Base-by-base conservation (phyloP, 2,329 filamentous ascomycete species). In the Verticillium tricorpus region DNA sequence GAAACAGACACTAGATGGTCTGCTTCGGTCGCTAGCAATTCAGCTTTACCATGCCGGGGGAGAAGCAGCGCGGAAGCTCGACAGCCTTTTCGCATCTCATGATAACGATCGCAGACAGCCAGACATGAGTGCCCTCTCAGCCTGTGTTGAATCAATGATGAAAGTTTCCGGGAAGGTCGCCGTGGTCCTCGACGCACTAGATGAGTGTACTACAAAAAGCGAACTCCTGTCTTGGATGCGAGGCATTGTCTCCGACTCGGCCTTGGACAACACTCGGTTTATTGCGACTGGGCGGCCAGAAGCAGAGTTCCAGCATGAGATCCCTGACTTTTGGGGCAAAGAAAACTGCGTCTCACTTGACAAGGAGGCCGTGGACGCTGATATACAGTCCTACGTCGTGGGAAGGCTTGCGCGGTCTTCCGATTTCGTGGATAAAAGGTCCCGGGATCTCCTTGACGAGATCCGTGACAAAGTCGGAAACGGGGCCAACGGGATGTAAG, bases 111-210 rank as follows among this genome's bases (percentile, higher is more conserved):
- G 62, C 8, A 64, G 57, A 31, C 64, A 71, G 45, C 73, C 72
- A 5, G 64, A 69, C 2, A 37, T 61, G 8, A 55, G 69, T 22
- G 63, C 52, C 8, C 69, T 76, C 22, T 57, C 69, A 3, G 52
- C 68, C 1, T 60, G 65, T 17, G 55, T 69, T 28, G 58, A 35
- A 1, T 19, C 67, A 8, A 71, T 73, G 62, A 62, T 76, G 2
- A 31, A 32, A 61, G 22, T 12, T 8, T 11, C 31, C 11, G 58
- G 52, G 0, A 64, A 56, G 14, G 57, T 61, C 14, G 35, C 7
- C 14, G 58, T 70, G n/a, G 37, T 68, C 5, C 45, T 71, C 0
- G 67, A 71, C 22, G 69, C 68, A 5, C 39, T 71, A 12, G 68
- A 69, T 35, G 68, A 70, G 56, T 70, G 56, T 8, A 63, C 35